These are phyloP conservation scores for Secale cereale DNA, from an alignment of 176 grass and related monocot genomes.

Conservation along the genomic window DNA sequence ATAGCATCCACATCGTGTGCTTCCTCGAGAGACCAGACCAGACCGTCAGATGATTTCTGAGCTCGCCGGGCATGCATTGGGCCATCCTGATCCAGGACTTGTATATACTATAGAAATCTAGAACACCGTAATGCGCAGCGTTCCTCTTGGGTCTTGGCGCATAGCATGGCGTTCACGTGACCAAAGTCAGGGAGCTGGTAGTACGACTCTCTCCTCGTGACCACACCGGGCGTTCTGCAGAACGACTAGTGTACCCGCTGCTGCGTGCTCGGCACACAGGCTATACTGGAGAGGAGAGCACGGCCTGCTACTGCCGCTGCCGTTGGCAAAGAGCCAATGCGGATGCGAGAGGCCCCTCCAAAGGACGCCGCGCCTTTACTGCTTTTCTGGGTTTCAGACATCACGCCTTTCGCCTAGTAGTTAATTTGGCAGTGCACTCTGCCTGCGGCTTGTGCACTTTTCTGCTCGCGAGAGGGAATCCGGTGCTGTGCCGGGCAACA, in stretches of 20 bases:
- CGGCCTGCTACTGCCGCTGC: background rate
- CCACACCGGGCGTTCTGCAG: no score
- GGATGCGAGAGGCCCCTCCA: background rate
- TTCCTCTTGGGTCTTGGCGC: no score
- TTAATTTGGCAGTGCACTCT: background rate
- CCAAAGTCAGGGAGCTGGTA: background rate
- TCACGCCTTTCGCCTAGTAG: background rate
- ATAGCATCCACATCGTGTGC: background rate
- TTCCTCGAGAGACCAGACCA: background rate
- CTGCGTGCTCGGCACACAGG: background rate
- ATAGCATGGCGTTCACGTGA: slow-evolving; percentile 36
- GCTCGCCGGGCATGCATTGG: background rate
- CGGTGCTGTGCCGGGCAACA: background rate
- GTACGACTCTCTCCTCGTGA: no score
- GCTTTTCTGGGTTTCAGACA: slow-evolving; percentile 9
- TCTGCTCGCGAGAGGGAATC: slow-evolving; percentile 8
- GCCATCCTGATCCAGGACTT: background rate
- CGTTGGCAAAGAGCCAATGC: background rate
- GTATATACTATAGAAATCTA: no score
- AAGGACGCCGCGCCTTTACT: background rate
- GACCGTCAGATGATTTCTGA: background rate
- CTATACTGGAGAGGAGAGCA: background rate
- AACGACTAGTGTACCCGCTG: background rate
- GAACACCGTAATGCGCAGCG: no score
- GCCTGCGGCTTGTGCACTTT: no score